A percentile compares a stretch with the other conserved stretches of the same genome.
These are phyloP conservation scores for Penicillium sp. DNA, from an alignment of 2,329 filamentous ascomycete species.

Conservation along the genomic window DNA sequence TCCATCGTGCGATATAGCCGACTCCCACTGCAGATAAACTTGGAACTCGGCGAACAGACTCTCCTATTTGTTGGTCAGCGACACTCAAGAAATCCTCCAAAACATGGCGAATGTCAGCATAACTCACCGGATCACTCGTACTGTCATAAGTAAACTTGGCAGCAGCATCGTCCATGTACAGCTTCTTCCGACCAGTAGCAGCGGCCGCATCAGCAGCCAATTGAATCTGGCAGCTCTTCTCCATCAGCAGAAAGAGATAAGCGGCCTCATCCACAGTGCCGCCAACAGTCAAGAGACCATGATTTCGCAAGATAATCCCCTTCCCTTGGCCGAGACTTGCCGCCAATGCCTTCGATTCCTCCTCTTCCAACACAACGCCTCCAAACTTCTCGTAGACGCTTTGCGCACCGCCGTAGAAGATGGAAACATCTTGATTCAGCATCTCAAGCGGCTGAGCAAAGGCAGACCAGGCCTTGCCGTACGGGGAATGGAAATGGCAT, in stretches of 20 bases:
- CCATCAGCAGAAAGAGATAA: constrained; percentile 65
- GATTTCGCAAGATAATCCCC: constrained; percentile 30
- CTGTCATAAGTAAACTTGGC: not conserved
- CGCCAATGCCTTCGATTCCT: constrained; percentile 47
- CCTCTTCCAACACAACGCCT: constrained; percentile 45
- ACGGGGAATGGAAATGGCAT: constrained; percentile 46
- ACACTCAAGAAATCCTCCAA: too few species aligned
- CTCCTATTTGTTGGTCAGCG: not conserved
- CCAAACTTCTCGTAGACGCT: constrained; percentile 44
- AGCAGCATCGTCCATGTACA: constrained; percentile 53
- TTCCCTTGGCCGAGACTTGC: constrained; percentile 24
- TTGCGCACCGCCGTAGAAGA: too few species aligned
- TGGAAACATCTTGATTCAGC: constrained; percentile 36
- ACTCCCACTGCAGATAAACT: not conserved
- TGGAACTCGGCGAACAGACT: not conserved
- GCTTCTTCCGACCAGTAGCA: constrained; percentile 49
- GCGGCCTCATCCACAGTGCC: constrained; percentile 70
- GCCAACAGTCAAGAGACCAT: constrained; percentile 56
- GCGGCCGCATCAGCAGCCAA: constrained; percentile 64
- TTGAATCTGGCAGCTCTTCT: constrained; percentile 66
- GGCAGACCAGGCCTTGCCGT: constrained; percentile 44
- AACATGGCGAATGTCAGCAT: too few species aligned
- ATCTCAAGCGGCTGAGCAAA: constrained; percentile 45
- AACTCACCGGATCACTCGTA: not conserved
- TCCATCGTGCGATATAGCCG: not conserved